These are phyloP conservation scores for Sugiyamaella floridensis DNA, from an alignment of 805 yeast species.

Conservation along the genomic window DNA sequence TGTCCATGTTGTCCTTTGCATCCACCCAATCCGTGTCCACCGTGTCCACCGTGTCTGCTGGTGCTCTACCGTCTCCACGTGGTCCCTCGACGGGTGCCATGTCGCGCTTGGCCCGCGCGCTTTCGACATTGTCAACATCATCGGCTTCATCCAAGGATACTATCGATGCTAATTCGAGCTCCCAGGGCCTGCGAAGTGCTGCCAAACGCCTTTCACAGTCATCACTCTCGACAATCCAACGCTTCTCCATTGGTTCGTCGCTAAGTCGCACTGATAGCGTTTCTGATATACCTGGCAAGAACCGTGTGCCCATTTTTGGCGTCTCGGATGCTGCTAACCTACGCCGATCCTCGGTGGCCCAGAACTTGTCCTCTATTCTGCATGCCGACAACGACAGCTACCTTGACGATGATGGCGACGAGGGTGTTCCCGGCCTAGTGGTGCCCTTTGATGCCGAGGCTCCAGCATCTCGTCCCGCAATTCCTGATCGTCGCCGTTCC, in stretches of 20 bases:
- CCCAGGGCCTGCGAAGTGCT: background rate
- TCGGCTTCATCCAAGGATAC: slow-evolving; percentile 19
- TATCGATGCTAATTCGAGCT: slow-evolving; percentile 7
- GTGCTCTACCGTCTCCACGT: slow-evolving; percentile 3
- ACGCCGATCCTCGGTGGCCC: slow-evolving; percentile 6
- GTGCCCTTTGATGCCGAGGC: slow-evolving; percentile 1
- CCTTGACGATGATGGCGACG: slow-evolving; percentile 1
- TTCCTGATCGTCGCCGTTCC: background rate
- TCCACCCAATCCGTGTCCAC: background rate
- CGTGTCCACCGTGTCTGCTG: background rate
- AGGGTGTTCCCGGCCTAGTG: background rate
- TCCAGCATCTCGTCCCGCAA: background rate
- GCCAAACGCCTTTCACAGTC: slow-evolving; percentile 10
- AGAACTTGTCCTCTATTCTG: background rate
- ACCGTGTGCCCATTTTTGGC: background rate
- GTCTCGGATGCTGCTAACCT: slow-evolving; percentile 1
- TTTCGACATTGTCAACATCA: slow-evolving; percentile 13
- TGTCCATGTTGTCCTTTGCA: slow-evolving; percentile 5
- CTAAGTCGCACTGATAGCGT: background rate
- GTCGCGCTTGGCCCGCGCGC: slow-evolving; percentile 9
- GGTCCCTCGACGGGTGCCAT: slow-evolving; percentile 1
- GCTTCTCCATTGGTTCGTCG: slow-evolving; percentile 11
- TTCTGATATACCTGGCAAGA: background rate
- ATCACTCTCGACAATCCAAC: slow-evolving; percentile 13
- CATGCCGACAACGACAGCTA: background rate